Base-by-base conservation (phyloP, 805 yeast genomes). In the Schizosaccharomyces japonicus region DNA sequence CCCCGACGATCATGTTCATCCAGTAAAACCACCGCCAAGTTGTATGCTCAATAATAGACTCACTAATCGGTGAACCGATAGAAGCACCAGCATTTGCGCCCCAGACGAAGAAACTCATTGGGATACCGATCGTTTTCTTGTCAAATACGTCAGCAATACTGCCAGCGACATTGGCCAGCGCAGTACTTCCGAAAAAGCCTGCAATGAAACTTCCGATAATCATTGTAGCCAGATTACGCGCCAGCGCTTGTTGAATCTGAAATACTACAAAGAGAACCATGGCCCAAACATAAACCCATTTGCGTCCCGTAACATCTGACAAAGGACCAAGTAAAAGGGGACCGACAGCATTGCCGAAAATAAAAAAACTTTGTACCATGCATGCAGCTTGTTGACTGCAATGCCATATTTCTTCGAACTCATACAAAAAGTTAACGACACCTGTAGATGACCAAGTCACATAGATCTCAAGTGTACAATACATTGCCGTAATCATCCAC, bases 21-120 rank as follows among this genome's bases (percentile, higher is more conserved):
- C 79, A 80, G 51, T 68, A 68, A n/a, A 80, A 70, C 87, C 90
- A 79, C 58, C 92, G 67, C 90, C 92, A 82, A n/a, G 82, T 78
- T 44, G 61, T 52, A 58, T 63, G 61, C 8, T 63, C 56, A 52
- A 68, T 65, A 27, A 64, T 69, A 30, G 75, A 72, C 0, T 75
- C 72, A 50, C 81, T 78, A 48, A 71, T 68, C 49, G 80, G 73
- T n/a, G 92, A 90, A 0, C 82, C 82, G 39, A 78, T 47, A 60
- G 76, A 64, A 11, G 92, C 90, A 49, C 83, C 81, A 29, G 68
- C 66, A 54, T 79, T 77, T 29, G 79, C 76, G 45, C 75, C 71
- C 66, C 76, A 65, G 2, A 80, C 69, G 55, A 80, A 78, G n/a
- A 76, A 53, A 3, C 76, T 65, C 51, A 79, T 66, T 36, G 85